These are phyloP conservation scores for Sideroxylon spinosum DNA, from an alignment of 179 eudicot genomes.

Conservation along the genomic window DNA sequence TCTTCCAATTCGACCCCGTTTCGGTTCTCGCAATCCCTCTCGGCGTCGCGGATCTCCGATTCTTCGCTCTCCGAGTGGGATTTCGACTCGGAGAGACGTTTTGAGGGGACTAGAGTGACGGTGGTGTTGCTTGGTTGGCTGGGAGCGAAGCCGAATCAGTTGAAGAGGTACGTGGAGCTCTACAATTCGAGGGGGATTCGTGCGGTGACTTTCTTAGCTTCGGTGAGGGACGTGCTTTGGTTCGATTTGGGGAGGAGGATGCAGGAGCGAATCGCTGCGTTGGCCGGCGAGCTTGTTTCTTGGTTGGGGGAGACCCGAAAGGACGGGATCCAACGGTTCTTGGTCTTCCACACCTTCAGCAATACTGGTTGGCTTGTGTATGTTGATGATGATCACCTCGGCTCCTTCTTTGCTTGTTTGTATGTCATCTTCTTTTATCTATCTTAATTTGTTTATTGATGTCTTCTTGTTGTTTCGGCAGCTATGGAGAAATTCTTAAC, in stretches of 20 bases:
- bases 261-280: conserved; percentile 39
- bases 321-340: conserved; percentile 42
- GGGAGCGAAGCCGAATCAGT: conserved; percentile 69
- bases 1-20: conserved; percentile 9
- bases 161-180: conserved; percentile 69
- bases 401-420: no score
- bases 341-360: conserved; percentile 87
- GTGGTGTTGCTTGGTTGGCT: conserved; percentile 90
- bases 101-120: conserved; percentile 31
- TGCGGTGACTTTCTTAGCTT: conserved; percentile 60
- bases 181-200: conserved; percentile 59
- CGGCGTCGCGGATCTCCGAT: conserved; percentile 5
- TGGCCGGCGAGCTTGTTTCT: conserved; percentile 45
- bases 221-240: conserved; percentile 64
- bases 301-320: conserved; percentile 52
- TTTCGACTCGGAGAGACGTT: conserved; percentile 13
- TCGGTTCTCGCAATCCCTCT: conserved; percentile 14
- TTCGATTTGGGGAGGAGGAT: conserved; percentile 68
- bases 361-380: conserved; percentile 99
- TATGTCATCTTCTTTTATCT: not conserved
- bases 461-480: conserved; percentile 25
- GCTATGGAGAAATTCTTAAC: conserved; percentile 81
- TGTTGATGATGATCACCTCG: conserved; percentile 59
- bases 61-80: conserved; percentile 11
- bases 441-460: not conserved